Percentiles rank a stretch among this genome's conserved stretches.
phyloP scores from a whole-genome alignment of 2,329 filamentous ascomycete species.

The Diaporthe ilicicola region DNA sequence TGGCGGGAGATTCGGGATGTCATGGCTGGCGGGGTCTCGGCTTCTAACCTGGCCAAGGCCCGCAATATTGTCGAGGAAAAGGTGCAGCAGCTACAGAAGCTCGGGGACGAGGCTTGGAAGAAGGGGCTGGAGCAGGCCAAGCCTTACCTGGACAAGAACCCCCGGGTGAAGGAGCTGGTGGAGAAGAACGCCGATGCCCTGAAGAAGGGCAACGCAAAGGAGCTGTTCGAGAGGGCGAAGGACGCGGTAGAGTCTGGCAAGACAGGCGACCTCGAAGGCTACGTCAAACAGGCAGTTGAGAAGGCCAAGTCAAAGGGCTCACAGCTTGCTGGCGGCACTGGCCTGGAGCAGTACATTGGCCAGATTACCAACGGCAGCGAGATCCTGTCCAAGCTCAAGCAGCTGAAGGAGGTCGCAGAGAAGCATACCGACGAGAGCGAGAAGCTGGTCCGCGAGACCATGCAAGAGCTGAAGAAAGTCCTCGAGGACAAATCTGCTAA shows the following conservation, averaged over 20 bases:
- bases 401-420: conserved; percentile 70
- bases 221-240: conserved; percentile 71
- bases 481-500: conserved; percentile 66
- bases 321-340: conserved; percentile 48
- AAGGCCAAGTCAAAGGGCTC: conserved; percentile 64
- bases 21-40: conserved; percentile 67
- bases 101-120: conserved; percentile 77
- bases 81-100: conserved; percentile 69
- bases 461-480: conserved; percentile 72
- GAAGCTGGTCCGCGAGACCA: conserved; percentile 73
- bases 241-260: conserved; percentile 69
- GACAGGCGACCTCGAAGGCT: conserved; percentile 65
- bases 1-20: conserved; percentile 73
- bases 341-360: conserved; percentile 69
- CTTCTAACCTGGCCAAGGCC: conserved; percentile 61
- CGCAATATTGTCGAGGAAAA: conserved; percentile 75
- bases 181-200: conserved; percentile 75
- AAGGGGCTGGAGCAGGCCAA: conserved; percentile 76
- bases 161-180: conserved; percentile 76
- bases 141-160: conserved; percentile 78
- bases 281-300: conserved; percentile 65
- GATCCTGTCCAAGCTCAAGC: conserved; percentile 71
- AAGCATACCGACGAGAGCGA: conserved; percentile 76
- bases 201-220: conserved; percentile 71
- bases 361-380: conserved; percentile 71